Percentiles rank a stretch among this genome's conserved stretches.
These are phyloP conservation scores for Arthrinium phaeospermum DNA, from an alignment of 2,329 filamentous ascomycete genomes.

Conservation along the genomic window DNA sequence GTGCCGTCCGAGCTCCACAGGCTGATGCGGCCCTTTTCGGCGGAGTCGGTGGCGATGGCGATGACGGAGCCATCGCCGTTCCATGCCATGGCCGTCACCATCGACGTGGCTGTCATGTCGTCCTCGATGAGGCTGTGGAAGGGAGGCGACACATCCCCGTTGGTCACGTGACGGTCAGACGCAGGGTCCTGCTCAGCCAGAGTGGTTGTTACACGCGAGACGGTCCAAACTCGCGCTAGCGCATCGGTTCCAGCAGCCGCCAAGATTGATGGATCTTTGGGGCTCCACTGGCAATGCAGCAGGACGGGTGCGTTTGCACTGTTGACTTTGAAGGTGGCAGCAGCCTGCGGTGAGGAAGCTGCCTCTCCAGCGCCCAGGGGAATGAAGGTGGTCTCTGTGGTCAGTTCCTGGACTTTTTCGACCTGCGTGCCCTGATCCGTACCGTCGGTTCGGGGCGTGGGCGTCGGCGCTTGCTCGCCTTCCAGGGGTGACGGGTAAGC, in stretches of 20 bases:
- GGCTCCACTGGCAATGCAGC: conserved; percentile 74
- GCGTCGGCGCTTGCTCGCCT: conserved; percentile 59
- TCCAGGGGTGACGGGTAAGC: conserved; percentile 70
- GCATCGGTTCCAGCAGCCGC: conserved; percentile 72
- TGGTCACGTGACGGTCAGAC: conserved; percentile 52
- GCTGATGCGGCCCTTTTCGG: conserved; percentile 57
- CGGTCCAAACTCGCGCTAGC: conserved; percentile 72
- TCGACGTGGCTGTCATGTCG: conserved; percentile 56
- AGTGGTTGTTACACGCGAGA: conserved; percentile 59
- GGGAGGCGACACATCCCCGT: conserved; percentile 42
- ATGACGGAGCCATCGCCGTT: conserved; percentile 61
- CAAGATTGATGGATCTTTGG: conserved; percentile 67
- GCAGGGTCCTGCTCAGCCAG: conserved; percentile 49
- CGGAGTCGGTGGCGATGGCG: conserved; percentile 63
- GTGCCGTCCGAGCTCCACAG: conserved; percentile 62
- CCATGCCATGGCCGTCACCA: conserved; percentile 66
- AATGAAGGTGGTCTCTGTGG: conserved; percentile 65
- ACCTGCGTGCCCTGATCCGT: conserved; percentile 69
- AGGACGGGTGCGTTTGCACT: conserved; percentile 63
- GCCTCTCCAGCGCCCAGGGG: conserved; percentile 52
- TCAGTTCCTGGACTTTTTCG: conserved; percentile 67
- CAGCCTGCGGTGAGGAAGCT: conserved; percentile 43
- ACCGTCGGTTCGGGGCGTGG: conserved; percentile 62
- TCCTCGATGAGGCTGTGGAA: conserved; percentile 59
- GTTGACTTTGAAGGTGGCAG: conserved; percentile 38